These are phyloP conservation scores for Microcera coccophila DNA, from an alignment of 2,329 filamentous ascomycete species.

Conservation along the genomic window DNA sequence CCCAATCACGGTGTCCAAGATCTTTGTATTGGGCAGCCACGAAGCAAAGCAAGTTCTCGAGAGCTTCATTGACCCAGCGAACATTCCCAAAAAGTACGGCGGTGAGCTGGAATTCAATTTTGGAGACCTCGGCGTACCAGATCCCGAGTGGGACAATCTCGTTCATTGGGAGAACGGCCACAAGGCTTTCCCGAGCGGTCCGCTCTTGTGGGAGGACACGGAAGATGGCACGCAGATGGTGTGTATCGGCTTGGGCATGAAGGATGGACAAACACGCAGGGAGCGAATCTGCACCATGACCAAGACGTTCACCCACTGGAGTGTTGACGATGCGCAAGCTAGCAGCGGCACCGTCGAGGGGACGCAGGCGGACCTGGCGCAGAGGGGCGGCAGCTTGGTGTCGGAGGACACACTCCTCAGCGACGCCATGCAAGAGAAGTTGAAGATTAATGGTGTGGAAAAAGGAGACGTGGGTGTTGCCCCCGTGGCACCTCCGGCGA, in stretches of 20 bases:
- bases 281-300: constrained; percentile 51
- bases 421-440: constrained; percentile 30
- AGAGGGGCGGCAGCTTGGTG: constrained; percentile 26
- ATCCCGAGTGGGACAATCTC: constrained; percentile 53
- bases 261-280: constrained; percentile 41
- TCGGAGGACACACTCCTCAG: constrained; percentile 27
- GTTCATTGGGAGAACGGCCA: constrained; percentile 51
- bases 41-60: constrained; percentile 76
- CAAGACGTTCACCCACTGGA: constrained; percentile 34
- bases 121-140: constrained; percentile 70
- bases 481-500: constrained; percentile 8
- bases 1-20: constrained; percentile 90
- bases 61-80: constrained; percentile 73
- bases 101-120: constrained; percentile 80
- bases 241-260: constrained; percentile 51
- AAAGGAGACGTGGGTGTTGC: constrained; percentile 10
- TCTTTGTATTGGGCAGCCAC: constrained; percentile 74
- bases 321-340: constrained; percentile 8
- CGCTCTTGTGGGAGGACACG: constrained; percentile 52
- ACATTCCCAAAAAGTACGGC: constrained; percentile 87
- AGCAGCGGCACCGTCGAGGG: constrained; percentile 20
- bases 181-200: constrained; percentile 53
- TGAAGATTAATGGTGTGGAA: constrained; percentile 29
- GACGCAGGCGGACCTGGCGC: constrained; percentile 25
- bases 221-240: constrained; percentile 45